These are phyloP conservation scores for Lactifluus volemus DNA, from an alignment of 768 basidiomycete genomes.

Conservation along the genomic window DNA sequence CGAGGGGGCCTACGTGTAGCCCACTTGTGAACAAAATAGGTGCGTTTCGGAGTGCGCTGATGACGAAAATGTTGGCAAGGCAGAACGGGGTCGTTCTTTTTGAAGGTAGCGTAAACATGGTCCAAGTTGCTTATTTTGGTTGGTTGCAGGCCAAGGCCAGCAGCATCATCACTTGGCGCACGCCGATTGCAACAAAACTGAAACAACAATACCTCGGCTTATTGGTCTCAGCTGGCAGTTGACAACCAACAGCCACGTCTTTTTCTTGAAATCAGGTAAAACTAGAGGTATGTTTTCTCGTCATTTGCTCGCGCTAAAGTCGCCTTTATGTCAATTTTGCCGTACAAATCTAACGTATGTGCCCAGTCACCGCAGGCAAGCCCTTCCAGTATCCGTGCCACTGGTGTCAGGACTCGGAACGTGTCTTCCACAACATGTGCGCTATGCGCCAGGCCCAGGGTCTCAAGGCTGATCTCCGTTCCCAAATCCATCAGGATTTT, in stretches of 20 bases:
- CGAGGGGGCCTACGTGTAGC: not conserved
- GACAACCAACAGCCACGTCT: not conserved
- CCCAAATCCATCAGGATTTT: conserved; percentile 3
- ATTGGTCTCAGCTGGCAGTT: not conserved
- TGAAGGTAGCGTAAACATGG: not conserved
- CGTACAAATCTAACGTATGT: conserved; percentile 7
- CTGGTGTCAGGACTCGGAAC: conserved; percentile 3
- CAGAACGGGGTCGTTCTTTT: not conserved
- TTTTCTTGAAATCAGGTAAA: conserved; percentile 2
- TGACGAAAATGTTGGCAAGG: not conserved
- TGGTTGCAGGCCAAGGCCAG: not conserved
- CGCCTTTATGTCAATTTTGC: conserved; percentile 8
- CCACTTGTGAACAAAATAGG: not conserved
- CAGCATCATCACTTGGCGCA: not conserved
- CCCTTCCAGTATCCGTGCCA: not conserved
- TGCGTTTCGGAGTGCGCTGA: not conserved
- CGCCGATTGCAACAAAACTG: not conserved
- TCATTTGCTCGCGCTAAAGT: conserved; percentile 9
- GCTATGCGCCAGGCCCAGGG: conserved; percentile 4
- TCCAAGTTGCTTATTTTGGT: conserved; percentile 8
- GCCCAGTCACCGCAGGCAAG: not conserved
- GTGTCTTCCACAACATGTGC: conserved; percentile 3
- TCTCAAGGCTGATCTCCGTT: not conserved
- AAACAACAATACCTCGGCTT: conserved; percentile 2
- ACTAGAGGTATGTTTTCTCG: conserved; percentile 10